Evolutionary conservation across 768 basidiomycete genomes (phyloP).

Genomic region (Mrakia gelida): DNA sequence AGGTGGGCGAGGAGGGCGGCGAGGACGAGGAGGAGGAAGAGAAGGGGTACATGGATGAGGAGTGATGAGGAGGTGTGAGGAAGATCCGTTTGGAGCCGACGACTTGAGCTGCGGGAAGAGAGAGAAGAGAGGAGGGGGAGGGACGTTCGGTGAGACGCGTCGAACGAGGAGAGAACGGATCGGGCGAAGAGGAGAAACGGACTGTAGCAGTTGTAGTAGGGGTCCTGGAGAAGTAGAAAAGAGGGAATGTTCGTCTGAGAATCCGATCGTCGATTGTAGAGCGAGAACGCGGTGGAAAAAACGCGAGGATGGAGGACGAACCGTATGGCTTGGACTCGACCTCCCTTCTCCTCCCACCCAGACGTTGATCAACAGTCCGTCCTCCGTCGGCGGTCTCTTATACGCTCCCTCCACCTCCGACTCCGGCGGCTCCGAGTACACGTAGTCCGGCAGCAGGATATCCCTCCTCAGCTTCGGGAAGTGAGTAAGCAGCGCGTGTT

Average conservation of each 20-base stretch:
- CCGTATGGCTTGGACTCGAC: slow-evolving; percentile 83
- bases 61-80: slow-evolving; percentile 67
- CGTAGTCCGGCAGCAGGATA: slow-evolving; percentile 80
- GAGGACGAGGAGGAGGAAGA: slow-evolving; percentile 14
- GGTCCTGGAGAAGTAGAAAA: slow-evolving; percentile 58
- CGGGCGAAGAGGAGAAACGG: slow-evolving; percentile 35
- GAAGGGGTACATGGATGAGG: slow-evolving; percentile 55
- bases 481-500: slow-evolving; percentile 78
- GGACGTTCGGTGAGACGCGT: background rate
- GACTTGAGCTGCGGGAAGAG: slow-evolving; percentile 62
- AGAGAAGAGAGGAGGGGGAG: slow-evolving; percentile 32
- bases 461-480: slow-evolving; percentile 74
- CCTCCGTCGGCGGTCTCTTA: slow-evolving; percentile 58
- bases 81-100: slow-evolving; percentile 86
- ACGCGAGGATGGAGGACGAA: slow-evolving; percentile 46
- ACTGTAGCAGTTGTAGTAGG: slow-evolving; percentile 90
- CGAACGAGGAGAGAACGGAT: background rate
- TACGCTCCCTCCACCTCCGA: slow-evolving; percentile 50
- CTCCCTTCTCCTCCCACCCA: slow-evolving; percentile 51
- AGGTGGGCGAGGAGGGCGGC: background rate
- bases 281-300: background rate
- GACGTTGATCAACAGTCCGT: slow-evolving; percentile 42
- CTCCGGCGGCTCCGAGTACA: slow-evolving; percentile 60
- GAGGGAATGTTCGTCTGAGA: too few relatives aligned
- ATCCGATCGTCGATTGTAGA: slow-evolving; percentile 50